Conservation (phyloP, 805 yeast genomes). For the Schwanniomyces polymorphus region DNA sequence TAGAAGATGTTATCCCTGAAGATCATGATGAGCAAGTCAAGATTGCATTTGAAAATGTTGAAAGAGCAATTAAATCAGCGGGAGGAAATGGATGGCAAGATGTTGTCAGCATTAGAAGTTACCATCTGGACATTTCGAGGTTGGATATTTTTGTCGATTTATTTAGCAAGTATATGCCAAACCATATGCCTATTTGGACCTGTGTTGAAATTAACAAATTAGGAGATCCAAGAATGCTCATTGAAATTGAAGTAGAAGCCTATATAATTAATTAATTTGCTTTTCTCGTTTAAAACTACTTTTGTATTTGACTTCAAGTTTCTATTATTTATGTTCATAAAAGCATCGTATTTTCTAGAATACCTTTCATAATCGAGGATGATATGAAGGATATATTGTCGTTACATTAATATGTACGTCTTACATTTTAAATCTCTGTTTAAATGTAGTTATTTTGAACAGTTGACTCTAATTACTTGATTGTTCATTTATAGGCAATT, state of each 20-base stretch:
- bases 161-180: background rate
- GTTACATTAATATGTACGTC: too few relatives aligned
- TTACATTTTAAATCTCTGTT: too few relatives aligned
- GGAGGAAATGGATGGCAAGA: background rate
- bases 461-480: too few relatives aligned
- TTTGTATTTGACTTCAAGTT: too few relatives aligned
- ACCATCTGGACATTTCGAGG: background rate
- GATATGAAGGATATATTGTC: too few relatives aligned
- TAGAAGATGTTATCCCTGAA: conserved; percentile 1
- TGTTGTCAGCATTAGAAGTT: background rate
- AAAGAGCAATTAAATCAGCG: background rate
- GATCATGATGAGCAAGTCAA: conserved; percentile 3
- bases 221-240: background rate
- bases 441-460: too few relatives aligned
- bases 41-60: conserved; percentile 1
- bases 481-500: too few relatives aligned
- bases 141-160: background rate
- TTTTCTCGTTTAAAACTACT: too few relatives aligned
- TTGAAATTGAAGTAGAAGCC: background rate
- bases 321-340: too few relatives aligned
- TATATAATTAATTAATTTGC: background rate
- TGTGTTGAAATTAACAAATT: background rate
- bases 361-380: too few relatives aligned
- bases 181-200: background rate
- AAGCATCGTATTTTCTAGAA: too few relatives aligned